Conservation (phyloP, 2,329 filamentous ascomycete genomes). For the Amphichorda felina region DNA sequence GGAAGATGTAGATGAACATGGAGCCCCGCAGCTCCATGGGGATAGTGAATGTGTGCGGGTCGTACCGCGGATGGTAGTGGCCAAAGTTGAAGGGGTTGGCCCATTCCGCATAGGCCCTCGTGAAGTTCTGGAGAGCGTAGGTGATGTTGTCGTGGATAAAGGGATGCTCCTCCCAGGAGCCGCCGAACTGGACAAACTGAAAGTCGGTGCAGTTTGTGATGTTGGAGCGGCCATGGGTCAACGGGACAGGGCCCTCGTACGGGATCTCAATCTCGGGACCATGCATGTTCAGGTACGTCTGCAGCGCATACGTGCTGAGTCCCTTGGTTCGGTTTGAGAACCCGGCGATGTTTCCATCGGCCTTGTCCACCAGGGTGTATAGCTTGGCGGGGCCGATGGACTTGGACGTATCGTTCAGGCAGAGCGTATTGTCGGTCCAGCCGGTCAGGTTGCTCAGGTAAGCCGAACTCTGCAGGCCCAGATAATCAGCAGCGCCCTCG, state of each 20-base stretch:
- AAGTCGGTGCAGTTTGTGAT: conserved; percentile 2
- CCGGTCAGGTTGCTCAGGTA: conserved; percentile 18
- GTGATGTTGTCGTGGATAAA: conserved; percentile 24
- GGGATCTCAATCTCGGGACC: background rate
- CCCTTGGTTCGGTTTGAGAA: background rate
- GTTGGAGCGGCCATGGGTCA: background rate
- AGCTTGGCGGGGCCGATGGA: conserved; percentile 15
- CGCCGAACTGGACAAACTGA: conserved; percentile 22
- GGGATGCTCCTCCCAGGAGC: conserved; percentile 28
- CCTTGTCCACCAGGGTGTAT: conserved; percentile 12
- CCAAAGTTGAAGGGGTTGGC: conserved; percentile 27
- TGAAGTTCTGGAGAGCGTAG: conserved; percentile 24
- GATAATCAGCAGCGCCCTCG: conserved; percentile 13
- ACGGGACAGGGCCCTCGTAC: background rate
- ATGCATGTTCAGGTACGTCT: background rate
- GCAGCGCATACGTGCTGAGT: background rate
- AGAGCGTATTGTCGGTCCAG: conserved; percentile 15
- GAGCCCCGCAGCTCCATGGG: conserved; percentile 28
- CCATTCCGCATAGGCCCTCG: conserved; percentile 23
- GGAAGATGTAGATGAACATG: conserved; percentile 26
- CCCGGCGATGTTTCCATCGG: conserved; percentile 1
- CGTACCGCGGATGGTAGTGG: conserved; percentile 25
- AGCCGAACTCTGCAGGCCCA: conserved; percentile 13
- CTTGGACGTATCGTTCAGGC: conserved; percentile 17
- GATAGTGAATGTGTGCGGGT: conserved; percentile 28